Conservation (phyloP, 1,284 basidiomycete species). For the Melampsora larici-populina region DNA sequence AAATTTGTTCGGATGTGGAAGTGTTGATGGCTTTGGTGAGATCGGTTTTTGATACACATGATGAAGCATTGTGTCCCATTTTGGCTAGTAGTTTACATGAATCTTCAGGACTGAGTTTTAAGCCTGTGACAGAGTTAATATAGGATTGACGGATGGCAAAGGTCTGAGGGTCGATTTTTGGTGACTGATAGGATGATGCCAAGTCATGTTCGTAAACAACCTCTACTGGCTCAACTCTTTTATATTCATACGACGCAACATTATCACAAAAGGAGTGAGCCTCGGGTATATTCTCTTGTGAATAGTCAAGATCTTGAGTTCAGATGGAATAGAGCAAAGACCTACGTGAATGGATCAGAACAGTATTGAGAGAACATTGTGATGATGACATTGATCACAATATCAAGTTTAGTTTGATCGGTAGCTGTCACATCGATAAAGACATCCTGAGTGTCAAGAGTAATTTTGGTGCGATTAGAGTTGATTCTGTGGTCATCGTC, state of each 20-base stretch:
- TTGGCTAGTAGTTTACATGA: slow-evolving; percentile 48
- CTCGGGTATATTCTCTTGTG: neutral
- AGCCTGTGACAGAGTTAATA: slow-evolving; percentile 53
- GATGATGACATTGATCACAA: slow-evolving; percentile 88
- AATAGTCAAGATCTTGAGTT: slow-evolving; percentile 20
- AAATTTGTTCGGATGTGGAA: slow-evolving; percentile 53
- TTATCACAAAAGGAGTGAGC: neutral
- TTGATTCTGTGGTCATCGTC: slow-evolving; percentile 48
- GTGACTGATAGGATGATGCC: slow-evolving; percentile 17
- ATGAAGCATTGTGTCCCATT: slow-evolving; percentile 52
- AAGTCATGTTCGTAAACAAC: slow-evolving; percentile 66
- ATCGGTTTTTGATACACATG: neutral
- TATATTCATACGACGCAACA: neutral
- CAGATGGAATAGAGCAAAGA: slow-evolving; percentile 34
- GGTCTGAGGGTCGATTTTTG: slow-evolving; percentile 19
- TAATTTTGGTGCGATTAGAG: slow-evolving; percentile 78
- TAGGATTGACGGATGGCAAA: slow-evolving; percentile 46
- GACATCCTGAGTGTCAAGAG: slow-evolving; percentile 85
- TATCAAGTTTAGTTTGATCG: slow-evolving; percentile 93
- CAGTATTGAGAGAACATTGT: slow-evolving; percentile 99
- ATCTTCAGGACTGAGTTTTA: slow-evolving; percentile 46
- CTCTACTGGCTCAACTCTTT: slow-evolving; percentile 85
- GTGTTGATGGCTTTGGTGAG: slow-evolving; percentile 10
- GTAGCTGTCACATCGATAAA: slow-evolving; percentile 97
- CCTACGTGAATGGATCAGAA: slow-evolving; percentile 81